Evolutionary conservation across 1,284 basidiomycete species (phyloP).

Genomic region (Heterobasidion irregulare): DNA sequence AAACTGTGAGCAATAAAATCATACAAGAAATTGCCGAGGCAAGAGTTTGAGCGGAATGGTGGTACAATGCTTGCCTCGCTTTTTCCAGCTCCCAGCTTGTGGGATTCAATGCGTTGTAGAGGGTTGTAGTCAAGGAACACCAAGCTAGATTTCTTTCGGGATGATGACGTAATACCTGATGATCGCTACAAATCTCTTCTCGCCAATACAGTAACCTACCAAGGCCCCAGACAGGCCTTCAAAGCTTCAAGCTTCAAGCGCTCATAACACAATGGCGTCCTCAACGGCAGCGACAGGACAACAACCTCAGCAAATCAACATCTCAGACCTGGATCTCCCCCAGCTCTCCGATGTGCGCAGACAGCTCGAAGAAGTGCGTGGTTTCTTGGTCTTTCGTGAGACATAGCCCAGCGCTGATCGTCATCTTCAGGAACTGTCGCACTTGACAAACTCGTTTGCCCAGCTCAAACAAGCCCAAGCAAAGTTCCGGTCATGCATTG

Average conservation of each 20-base stretch:
- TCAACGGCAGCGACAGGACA: not conserved
- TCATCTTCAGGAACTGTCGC: slow-evolving; percentile 72
- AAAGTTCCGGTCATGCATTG: slow-evolving; percentile 86
- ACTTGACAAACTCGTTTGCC: slow-evolving; percentile 87
- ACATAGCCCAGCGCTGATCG: slow-evolving; percentile 5
- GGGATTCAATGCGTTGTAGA: not conserved
- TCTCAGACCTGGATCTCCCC: slow-evolving; percentile 72
- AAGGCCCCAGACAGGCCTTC: too few relatives aligned
- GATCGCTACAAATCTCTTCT: not conserved
- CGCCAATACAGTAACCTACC: too few relatives aligned
- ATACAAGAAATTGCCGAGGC: too few relatives aligned
- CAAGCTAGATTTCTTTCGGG: not conserved
- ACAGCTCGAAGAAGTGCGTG: slow-evolving; percentile 78
- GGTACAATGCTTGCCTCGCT: too few relatives aligned
- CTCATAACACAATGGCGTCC: not conserved
- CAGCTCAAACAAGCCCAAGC: slow-evolving; percentile 90
- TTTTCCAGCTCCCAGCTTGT: too few relatives aligned
- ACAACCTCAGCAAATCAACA: slow-evolving; percentile 60
- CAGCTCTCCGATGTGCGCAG: slow-evolving; percentile 83
- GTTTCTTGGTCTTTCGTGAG: not conserved
- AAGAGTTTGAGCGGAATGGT: too few relatives aligned
- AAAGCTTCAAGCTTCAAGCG: too few relatives aligned
- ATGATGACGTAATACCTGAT: not conserved
- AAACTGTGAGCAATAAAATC: not conserved
- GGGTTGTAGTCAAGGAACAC: not conserved